These are phyloP conservation scores for Tylopilus sp. DNA, from an alignment of 768 basidiomycete genomes.

Conservation along the genomic window DNA sequence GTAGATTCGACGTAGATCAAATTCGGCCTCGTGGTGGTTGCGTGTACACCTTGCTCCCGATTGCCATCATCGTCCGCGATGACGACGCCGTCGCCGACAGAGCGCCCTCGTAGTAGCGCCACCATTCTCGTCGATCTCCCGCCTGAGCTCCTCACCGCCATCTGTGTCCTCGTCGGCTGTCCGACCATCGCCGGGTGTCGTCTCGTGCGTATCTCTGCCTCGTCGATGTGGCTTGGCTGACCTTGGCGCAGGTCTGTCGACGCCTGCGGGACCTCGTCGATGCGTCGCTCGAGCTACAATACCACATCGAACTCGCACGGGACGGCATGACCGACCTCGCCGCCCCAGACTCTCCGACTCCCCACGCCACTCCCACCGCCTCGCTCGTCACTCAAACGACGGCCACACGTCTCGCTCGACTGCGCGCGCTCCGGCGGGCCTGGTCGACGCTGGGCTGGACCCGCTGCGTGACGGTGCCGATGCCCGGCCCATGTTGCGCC, in stretches of 20 bases:
- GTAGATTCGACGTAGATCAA: not conserved
- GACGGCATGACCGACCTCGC: slow-evolving; percentile 34
- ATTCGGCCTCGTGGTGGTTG: not conserved
- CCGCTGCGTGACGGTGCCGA: slow-evolving; percentile 20
- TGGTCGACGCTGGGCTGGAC: slow-evolving; percentile 36
- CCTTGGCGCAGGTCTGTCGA: slow-evolving; percentile 23
- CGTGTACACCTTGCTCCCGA: not conserved
- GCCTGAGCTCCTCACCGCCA: slow-evolving; percentile 8
- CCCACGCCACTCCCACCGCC: too few species aligned
- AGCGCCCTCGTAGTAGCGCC: too few species aligned
- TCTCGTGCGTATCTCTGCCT: slow-evolving; percentile 2
- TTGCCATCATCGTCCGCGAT: not conserved
- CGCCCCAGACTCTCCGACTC: not conserved
- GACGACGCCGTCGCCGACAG: not conserved
- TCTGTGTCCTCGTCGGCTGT: slow-evolving; percentile 11
- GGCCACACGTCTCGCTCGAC: slow-evolving; percentile 30
- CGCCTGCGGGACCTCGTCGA: slow-evolving; percentile 20
- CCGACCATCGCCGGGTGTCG: slow-evolving; percentile 11
- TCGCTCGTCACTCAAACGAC: too few species aligned
- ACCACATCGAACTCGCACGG: slow-evolving; percentile 37
- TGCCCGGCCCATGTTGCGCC: slow-evolving; percentile 40
- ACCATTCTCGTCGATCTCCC: slow-evolving; percentile 13
- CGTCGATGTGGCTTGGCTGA: not conserved
- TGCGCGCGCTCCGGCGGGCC: slow-evolving; percentile 33
- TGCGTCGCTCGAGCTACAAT: slow-evolving; percentile 33